phyloP scores from a whole-genome alignment of 2,329 filamentous ascomycete species.

The Diaporthe nobilis region DNA sequence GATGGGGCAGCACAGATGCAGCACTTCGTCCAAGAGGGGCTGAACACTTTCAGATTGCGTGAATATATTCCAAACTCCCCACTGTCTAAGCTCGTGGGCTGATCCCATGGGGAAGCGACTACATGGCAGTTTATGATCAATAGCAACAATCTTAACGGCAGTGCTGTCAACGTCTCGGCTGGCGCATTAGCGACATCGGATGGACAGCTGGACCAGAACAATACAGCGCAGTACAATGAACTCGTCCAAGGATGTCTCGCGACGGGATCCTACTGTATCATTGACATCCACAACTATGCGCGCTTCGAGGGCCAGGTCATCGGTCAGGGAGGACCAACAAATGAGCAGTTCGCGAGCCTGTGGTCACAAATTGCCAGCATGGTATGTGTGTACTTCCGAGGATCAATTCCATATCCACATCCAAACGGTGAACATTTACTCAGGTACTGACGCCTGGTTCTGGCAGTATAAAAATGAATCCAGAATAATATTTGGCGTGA shows the following conservation, averaged over 20 bases:
- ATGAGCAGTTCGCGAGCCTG: slow-evolving; percentile 72
- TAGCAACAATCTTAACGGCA: slow-evolving; percentile 64
- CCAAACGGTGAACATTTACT: not conserved
- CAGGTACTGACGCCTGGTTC: not conserved
- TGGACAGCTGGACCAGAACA: slow-evolving; percentile 60
- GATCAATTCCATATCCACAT: not conserved
- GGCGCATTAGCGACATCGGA: slow-evolving; percentile 49
- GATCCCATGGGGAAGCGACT: slow-evolving; percentile 46
- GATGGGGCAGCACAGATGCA: slow-evolving; percentile 67
- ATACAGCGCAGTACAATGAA: slow-evolving; percentile 66
- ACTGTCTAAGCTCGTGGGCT: not conserved
- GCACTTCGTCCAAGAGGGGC: slow-evolving; percentile 67
- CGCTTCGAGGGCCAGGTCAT: slow-evolving; percentile 74
- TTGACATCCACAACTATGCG: slow-evolving; percentile 72
- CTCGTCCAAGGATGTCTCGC: slow-evolving; percentile 69
- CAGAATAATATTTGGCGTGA: slow-evolving; percentile 74
- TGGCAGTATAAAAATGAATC: slow-evolving; percentile 62
- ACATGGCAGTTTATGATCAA: slow-evolving; percentile 73
- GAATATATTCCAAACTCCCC: slow-evolving; percentile 40
- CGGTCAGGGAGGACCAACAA: slow-evolving; percentile 74
- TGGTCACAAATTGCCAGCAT: slow-evolving; percentile 72
- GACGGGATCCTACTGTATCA: slow-evolving; percentile 70
- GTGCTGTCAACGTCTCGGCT: slow-evolving; percentile 31
- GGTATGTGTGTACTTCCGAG: slow-evolving; percentile 17
- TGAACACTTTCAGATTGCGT: slow-evolving; percentile 67